These are phyloP conservation scores for Hyphodiscus hymeniophilus DNA, from an alignment of 495 filamentous ascomycete species.

Conservation along the genomic window DNA sequence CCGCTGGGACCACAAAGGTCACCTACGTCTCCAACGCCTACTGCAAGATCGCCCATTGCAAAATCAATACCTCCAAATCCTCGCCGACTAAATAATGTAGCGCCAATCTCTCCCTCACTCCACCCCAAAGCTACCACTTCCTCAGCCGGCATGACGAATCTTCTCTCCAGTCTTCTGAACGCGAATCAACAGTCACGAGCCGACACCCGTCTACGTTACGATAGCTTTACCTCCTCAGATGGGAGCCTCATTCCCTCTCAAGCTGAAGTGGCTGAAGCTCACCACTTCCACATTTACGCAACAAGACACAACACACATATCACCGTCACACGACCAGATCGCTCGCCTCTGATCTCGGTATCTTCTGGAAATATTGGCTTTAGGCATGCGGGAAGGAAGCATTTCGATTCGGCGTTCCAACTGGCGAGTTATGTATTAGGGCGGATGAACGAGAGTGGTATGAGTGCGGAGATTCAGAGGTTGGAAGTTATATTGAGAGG, in stretches of 20 bases:
- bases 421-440: conserved; percentile 68
- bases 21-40: conserved; percentile 2
- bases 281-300: conserved; percentile 80
- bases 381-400: conserved; percentile 64
- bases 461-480: conserved; percentile 48
- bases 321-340: conserved; percentile 74
- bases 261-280: conserved; percentile 18
- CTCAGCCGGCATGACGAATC: not conserved
- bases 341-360: conserved; percentile 64
- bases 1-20: too few relatives aligned
- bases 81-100: not conserved
- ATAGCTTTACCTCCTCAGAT: not conserved
- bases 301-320: conserved; percentile 92
- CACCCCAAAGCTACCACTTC: conserved; percentile 12
- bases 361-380: conserved; percentile 81
- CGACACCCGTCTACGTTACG: too few relatives aligned
- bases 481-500: conserved; percentile 75
- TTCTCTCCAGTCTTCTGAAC: not conserved
- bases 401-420: conserved; percentile 92
- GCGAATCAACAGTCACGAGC: not conserved
- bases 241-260: not conserved
- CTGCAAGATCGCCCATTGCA: not conserved
- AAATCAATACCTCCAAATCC: not conserved
- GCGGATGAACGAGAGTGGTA: conserved; percentile 66
- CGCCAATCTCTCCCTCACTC: conserved; percentile 6